Evolutionary conservation across 345 rosid species (phyloP).

Genomic region (Mangifera indica): DNA sequence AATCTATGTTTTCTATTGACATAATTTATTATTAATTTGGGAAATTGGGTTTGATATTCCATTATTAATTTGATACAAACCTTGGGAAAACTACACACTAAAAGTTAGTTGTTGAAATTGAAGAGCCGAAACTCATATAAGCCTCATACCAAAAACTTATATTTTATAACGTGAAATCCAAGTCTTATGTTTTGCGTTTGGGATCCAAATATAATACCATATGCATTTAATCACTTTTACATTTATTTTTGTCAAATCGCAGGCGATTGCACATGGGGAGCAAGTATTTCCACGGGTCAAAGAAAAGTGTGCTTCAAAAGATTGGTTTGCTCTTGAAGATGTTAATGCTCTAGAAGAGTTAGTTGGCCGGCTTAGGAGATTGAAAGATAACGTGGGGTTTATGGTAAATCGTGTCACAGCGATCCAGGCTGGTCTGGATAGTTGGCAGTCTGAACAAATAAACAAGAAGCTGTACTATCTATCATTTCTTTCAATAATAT

Average conservation of each 20-base stretch:
- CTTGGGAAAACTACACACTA: too few relatives aligned
- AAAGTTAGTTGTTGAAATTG: too few relatives aligned
- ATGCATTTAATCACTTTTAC: background rate
- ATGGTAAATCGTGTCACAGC: slow-evolving; percentile 89
- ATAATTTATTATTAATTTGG: background rate
- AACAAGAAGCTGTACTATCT: slow-evolving; percentile 90
- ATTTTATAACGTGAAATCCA: too few relatives aligned
- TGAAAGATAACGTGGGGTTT: slow-evolving; percentile 91
- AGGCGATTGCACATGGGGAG: slow-evolving; percentile 95
- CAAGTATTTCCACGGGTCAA: slow-evolving; percentile 93
- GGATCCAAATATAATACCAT: too few relatives aligned
- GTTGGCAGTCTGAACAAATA: slow-evolving; percentile 97
- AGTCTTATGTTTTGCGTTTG: too few relatives aligned
- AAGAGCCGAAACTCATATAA: too few relatives aligned
- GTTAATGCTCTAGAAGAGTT: slow-evolving; percentile 69
- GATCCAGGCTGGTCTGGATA: slow-evolving; percentile 88
- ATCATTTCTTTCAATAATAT: slow-evolving; percentile 87
- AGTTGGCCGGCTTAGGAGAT: slow-evolving; percentile 73
- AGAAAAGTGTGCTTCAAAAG: slow-evolving; percentile 70
- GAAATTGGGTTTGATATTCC: too few relatives aligned
- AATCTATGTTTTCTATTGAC: background rate
- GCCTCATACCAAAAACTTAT: too few relatives aligned
- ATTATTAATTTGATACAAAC: too few relatives aligned
- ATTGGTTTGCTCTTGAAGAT: slow-evolving; percentile 74
- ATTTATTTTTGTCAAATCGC: slow-evolving; percentile 17